A percentile compares a stretch with the other conserved stretches of the same genome.
Evolutionary conservation across 2,329 filamentous ascomycete genomes (phyloP).

Genomic region (Hymenoscyphus infarciens): DNA sequence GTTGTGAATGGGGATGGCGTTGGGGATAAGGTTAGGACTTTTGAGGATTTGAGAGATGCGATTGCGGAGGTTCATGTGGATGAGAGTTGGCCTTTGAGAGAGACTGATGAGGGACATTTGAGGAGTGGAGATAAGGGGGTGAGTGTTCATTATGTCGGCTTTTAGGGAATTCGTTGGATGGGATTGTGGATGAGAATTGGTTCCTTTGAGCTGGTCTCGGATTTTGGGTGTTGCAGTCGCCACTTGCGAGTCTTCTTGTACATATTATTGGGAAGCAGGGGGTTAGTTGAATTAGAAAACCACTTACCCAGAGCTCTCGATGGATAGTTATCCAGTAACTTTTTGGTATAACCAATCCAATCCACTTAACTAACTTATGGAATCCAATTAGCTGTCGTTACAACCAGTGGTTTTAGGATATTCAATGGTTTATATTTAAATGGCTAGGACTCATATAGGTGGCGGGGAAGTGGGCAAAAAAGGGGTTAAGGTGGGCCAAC

Average conservation of each 20-base stretch:
- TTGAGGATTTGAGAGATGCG: constrained; percentile 3
- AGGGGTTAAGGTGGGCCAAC: too few relatives aligned
- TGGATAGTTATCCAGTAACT: too few relatives aligned
- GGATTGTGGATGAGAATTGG: background rate
- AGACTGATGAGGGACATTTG: background rate
- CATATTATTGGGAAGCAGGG: background rate
- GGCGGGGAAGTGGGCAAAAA: too few relatives aligned
- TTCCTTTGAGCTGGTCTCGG: background rate
- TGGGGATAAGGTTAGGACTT: background rate
- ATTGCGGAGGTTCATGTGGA: background rate
- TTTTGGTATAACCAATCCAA: too few relatives aligned
- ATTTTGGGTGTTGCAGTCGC: background rate
- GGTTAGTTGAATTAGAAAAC: background rate
- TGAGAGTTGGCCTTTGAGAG: background rate
- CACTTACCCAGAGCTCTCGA: too few relatives aligned
- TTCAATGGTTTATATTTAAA: too few relatives aligned
- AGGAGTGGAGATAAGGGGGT: background rate
- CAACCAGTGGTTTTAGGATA: too few relatives aligned
- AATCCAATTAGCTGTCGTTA: too few relatives aligned
- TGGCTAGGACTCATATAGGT: too few relatives aligned
- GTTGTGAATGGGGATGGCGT: background rate
- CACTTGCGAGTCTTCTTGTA: background rate
- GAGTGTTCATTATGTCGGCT: background rate
- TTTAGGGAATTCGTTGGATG: background rate
- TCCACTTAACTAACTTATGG: too few relatives aligned